These are phyloP conservation scores for Hericium rajendrae DNA, from an alignment of 768 basidiomycete genomes.

Conservation along the genomic window DNA sequence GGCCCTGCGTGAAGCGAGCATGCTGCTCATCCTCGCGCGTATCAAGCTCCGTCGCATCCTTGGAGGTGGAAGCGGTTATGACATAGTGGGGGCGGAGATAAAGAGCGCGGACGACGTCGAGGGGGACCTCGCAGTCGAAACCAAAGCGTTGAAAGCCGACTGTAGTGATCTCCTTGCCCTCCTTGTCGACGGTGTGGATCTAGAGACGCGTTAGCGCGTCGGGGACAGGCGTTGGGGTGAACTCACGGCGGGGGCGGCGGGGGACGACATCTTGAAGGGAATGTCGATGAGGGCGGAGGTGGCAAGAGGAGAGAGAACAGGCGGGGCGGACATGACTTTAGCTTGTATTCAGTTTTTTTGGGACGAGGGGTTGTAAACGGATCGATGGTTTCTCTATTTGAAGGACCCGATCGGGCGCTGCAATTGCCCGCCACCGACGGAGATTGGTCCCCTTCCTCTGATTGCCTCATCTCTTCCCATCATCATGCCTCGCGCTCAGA, in stretches of 20 bases:
- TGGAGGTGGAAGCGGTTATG: constrained; percentile 27
- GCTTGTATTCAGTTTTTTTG: background rate
- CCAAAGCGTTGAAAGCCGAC: constrained; percentile 86
- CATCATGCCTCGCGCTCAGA: constrained; percentile 57
- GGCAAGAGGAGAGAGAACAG: background rate
- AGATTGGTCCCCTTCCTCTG: background rate
- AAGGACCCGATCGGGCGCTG: no score
- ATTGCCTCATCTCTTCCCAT: constrained; percentile 1
- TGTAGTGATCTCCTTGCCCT: constrained; percentile 61
- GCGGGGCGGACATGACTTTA: background rate
- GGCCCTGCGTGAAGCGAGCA: constrained; percentile 42
- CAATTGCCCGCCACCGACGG: no score
- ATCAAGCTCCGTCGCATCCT: constrained; percentile 29
- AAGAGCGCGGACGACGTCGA: constrained; percentile 77
- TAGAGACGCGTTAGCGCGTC: constrained; percentile 18
- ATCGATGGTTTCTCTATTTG: background rate
- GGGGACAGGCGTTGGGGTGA: background rate
- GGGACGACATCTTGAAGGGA: constrained; percentile 8
- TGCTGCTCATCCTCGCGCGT: constrained; percentile 33
- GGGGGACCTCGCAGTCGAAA: constrained; percentile 76
- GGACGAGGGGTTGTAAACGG: background rate
- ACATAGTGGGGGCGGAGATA: constrained; percentile 81
- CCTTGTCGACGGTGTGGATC: constrained; percentile 63
- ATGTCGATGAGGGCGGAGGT: background rate
- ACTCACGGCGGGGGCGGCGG: constrained; percentile 4